Conservation (phyloP, 805 yeast species). For the Candida ovalis region DNA sequence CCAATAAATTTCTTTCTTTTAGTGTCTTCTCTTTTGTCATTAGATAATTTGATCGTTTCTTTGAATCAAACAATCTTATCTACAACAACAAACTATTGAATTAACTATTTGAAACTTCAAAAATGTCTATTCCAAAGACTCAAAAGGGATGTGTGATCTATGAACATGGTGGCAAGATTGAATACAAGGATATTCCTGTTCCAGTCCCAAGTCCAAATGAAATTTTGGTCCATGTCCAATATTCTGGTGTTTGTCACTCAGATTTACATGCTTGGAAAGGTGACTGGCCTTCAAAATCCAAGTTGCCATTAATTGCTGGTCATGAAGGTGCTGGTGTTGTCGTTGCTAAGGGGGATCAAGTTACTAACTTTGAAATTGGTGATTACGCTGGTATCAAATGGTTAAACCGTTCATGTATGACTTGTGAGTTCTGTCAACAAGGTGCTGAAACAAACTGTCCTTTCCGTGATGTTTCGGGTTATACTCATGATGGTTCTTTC, state of each 20-base stretch:
- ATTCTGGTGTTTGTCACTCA: constrained; percentile 92
- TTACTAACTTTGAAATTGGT: constrained; percentile 68
- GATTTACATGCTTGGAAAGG: constrained; percentile 94
- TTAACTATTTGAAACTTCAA: background rate
- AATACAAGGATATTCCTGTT: constrained; percentile 72
- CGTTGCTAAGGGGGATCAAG: constrained; percentile 70
- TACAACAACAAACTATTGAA: too few relatives aligned
- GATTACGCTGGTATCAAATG: constrained; percentile 83
- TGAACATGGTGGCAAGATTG: constrained; percentile 58
- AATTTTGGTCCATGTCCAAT: constrained; percentile 74
- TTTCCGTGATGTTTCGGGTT: constrained; percentile 72
- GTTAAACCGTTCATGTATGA: constrained; percentile 73
- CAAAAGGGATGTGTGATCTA: constrained; percentile 73
- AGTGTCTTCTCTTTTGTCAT: background rate
- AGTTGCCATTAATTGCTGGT: constrained; percentile 79
- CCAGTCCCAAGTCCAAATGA: constrained; percentile 77
- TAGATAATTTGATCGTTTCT: background rate
- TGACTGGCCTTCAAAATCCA: constrained; percentile 81
- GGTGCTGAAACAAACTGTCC: constrained; percentile 71
- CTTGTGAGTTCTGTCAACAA: constrained; percentile 70
- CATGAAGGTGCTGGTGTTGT: constrained; percentile 90
- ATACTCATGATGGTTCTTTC: constrained; percentile 88
- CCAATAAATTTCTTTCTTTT: background rate
- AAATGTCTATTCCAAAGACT: constrained; percentile 49
- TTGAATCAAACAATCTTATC: background rate